phyloP scores from a whole-genome alignment of 768 basidiomycete species.

The Aureoboletus auriporus region DNA sequence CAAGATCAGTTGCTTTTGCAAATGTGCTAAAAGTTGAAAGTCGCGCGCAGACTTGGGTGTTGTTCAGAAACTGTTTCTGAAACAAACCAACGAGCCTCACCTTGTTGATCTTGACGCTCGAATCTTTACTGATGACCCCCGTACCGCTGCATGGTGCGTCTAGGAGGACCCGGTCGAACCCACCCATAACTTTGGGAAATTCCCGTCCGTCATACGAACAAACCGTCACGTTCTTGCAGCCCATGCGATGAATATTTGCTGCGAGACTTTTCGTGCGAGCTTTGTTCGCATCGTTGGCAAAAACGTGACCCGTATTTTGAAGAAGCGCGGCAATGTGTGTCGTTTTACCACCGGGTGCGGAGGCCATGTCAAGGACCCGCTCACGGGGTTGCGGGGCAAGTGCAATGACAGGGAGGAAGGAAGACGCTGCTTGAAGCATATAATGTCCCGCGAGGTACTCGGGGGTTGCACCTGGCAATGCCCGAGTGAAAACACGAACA shows the following conservation, averaged over 20 bases:
- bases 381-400: conserved; percentile 90
- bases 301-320: conserved; percentile 96
- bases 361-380: conserved; percentile 96
- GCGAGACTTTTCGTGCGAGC: conserved; percentile 92
- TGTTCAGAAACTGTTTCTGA: conserved; percentile 3
- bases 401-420: conserved; percentile 98
- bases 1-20: conserved; percentile 97
- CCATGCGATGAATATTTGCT: conserved; percentile 93
- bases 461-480: conserved; percentile 75
- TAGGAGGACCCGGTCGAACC: conserved; percentile 94
- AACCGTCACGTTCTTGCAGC: conserved; percentile 96
- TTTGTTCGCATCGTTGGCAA: conserved; percentile 96
- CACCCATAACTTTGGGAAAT: conserved; percentile 98
- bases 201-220: conserved; percentile 97
- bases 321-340: conserved; percentile 96
- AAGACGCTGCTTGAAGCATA: conserved; percentile 98
- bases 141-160: conserved; percentile 99
- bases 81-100: conserved; percentile 36
- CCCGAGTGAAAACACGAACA: not conserved
- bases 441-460: conserved; percentile 99
- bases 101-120: conserved; percentile 98
- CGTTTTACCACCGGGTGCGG: conserved; percentile 96
- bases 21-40: conserved; percentile 91
- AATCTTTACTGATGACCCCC: conserved; percentile 96
- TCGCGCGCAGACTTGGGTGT: conserved; percentile 79